phyloP scores from a whole-genome alignment of 1,284 basidiomycete species.

The Ganoderma sinense region DNA sequence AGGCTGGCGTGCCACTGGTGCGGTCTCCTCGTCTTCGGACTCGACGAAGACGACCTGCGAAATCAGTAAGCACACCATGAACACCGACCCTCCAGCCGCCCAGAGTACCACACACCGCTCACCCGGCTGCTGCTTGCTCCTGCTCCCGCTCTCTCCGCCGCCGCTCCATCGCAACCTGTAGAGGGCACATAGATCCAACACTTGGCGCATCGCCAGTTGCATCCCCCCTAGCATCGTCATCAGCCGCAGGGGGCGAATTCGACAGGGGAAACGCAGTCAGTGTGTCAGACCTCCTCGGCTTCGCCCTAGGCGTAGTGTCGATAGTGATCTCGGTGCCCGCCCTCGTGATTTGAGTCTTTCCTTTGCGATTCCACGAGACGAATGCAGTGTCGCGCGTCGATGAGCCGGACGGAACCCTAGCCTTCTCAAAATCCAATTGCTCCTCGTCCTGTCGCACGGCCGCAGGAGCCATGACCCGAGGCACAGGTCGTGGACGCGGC shows the following conservation, averaged over 20 bases:
- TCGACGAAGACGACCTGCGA: not conserved
- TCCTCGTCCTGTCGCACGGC: slow-evolving; percentile 1
- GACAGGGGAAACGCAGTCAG: not conserved
- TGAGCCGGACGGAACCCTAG: not conserved
- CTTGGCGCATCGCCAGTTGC: not conserved
- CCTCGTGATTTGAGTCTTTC: not conserved
- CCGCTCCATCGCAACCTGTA: not conserved
- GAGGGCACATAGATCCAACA: not conserved
- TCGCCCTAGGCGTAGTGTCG: not conserved
- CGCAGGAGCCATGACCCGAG: not conserved
- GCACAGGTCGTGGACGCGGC: slow-evolving; percentile 21
- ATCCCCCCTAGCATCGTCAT: not conserved
- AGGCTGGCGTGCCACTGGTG: slow-evolving; percentile 1
- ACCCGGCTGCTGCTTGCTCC: slow-evolving; percentile 1
- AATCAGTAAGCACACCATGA: not conserved
- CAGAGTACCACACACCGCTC: slow-evolving; percentile 1
- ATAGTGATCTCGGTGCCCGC: not conserved
- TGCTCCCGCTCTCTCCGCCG: not conserved
- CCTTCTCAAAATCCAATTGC: not conserved
- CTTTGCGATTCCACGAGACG: slow-evolving; percentile 2
- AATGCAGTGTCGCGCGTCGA: slow-evolving; percentile 1
- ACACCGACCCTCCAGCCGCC: not conserved
- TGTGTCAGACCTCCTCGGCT: not conserved
- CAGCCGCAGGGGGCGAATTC: not conserved
- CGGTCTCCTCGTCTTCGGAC: not conserved